Evolutionary conservation across 768 basidiomycete species (phyloP), one percentile per base, ranked within the genome.

Genomic region (Mycena capillaripes): DNA sequence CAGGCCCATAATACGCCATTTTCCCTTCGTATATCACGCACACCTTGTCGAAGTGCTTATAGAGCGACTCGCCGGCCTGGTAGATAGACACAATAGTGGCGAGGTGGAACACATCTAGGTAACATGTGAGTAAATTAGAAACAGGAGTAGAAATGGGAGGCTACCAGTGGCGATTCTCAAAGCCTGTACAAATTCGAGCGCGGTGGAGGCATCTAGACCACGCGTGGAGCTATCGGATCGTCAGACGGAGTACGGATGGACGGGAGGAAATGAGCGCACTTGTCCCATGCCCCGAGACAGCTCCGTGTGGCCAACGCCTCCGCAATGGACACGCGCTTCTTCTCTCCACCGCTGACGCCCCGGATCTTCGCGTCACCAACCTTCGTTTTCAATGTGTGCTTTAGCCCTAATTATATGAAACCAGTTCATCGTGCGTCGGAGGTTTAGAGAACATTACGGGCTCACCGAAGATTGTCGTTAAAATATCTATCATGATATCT

Each of bases 31-130:
- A 89, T 76, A 96, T 87, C 40, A 95, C 89, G 78, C 92, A 91
- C 38, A 95, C 92, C 78, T 95, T 94, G 86, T 95, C 93, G 78
- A 95, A 91, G 81, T n/a, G 79, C 36, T 78, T n/a, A 71, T 84
- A 86, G 0, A 86, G 74, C 12, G 79, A 79, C 78, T 91, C 90
- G 84, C 92, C 91, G 10, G 93, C 95, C 81, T 96, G 95, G 81
- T 96, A 96, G 42, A 97, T 89, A n/a, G 0, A 92, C n/a, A 94
- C 93, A 68, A 96, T 87, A 0, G 92, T 94, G 0, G 92, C 83
- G 21, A 80, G 70, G n/a, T 82, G 78, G 65, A 84, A 84, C 4
- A 87, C 83, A 75, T 94, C 90, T 0, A n/a, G n/a, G n/a, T n/a
- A n/a, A n/a, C n/a, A n/a, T n/a, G n/a, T n/a, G n/a, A n/a, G n/a